Base-by-base conservation (phyloP, 192 early-diverging fungal genomes). In the Gonapodya sp. region DNA sequence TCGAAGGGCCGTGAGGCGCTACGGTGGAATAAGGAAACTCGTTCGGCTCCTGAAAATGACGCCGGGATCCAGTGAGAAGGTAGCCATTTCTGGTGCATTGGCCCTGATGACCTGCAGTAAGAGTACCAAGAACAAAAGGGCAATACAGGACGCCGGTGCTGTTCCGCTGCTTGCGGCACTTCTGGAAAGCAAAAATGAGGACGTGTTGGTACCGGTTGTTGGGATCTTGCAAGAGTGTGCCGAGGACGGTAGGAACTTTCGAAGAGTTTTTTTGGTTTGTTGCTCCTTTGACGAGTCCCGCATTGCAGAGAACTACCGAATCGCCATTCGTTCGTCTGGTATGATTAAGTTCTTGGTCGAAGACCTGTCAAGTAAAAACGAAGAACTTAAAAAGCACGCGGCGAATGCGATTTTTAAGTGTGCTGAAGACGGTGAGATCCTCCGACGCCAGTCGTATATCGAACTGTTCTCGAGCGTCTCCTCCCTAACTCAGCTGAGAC, bases 321-420 rank as follows among this genome's bases (percentile, higher is more conserved):
- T 85, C 18, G 89, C 91, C 8, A 92, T 92, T 80, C 83, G 89
- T 18, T 36, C 81, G 16, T 89, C 87, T 2, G 91, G 91, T 0
- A 91, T 92, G 88, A 89, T 91, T 72, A 85, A 84, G 73, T 92
- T 92, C 81, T 84, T 92, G 73, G 91, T 92, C 33, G 91, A 89
- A 80, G 89, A 91, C 73, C 82, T 92, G 35, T 83, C 90, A 1
- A 87, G 87, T 80, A 85, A 86, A 35, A 92, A 91, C 80, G 83
- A 92, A 80, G 88, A 88, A 75, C 82, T 92, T 73, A 89, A 92
- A 80, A 88, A 88, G 18, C 88, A 92, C 82, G 91, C 86, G 75
- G 91, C 91, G 14, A 87, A 86, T 77, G 89, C 91, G 14, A 92
- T 92, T 73, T 92, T 92, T 81, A 91, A 92, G 79, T 92, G 91